Evolutionary conservation across 2,329 filamentous ascomycete genomes (phyloP).

Genomic region (Alternaria ventricosa): DNA sequence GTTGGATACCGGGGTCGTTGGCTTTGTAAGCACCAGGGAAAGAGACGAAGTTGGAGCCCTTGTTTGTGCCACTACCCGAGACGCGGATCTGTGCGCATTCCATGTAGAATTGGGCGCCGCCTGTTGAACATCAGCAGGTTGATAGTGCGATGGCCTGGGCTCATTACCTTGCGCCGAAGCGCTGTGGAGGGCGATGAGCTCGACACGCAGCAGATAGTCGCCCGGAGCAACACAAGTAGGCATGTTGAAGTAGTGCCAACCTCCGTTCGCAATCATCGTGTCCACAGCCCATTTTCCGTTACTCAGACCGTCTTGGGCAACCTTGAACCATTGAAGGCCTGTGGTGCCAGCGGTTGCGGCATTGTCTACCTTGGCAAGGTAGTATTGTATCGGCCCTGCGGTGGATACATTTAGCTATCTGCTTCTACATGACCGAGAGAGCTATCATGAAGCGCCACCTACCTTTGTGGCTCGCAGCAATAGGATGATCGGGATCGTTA

Average conservation of each 20-base stretch:
- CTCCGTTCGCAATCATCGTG: slow-evolving; percentile 52
- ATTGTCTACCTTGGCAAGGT: slow-evolving; percentile 43
- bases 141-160: neutral
- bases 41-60: slow-evolving; percentile 19
- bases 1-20: slow-evolving; percentile 27
- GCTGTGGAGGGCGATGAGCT: slow-evolving; percentile 52
- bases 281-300: slow-evolving; percentile 55
- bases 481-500: slow-evolving; percentile 57
- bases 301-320: slow-evolving; percentile 45
- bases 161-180: slow-evolving; percentile 19
- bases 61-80: slow-evolving; percentile 24
- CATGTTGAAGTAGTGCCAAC: slow-evolving; percentile 51
- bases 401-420: neutral
- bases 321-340: slow-evolving; percentile 46
- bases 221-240: slow-evolving; percentile 39
- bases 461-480: slow-evolving; percentile 57
- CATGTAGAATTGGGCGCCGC: slow-evolving; percentile 25
- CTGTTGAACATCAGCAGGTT: neutral
- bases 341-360: slow-evolving; percentile 44
- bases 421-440: neutral
- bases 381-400: slow-evolving; percentile 25
- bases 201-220: slow-evolving; percentile 49
- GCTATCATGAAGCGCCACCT: neutral
- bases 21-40: slow-evolving; percentile 36
- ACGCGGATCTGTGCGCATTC: slow-evolving; percentile 36